These are phyloP conservation scores for Xanthoconium separans DNA, from an alignment of 1,284 basidiomycete genomes.

Conservation along the genomic window DNA sequence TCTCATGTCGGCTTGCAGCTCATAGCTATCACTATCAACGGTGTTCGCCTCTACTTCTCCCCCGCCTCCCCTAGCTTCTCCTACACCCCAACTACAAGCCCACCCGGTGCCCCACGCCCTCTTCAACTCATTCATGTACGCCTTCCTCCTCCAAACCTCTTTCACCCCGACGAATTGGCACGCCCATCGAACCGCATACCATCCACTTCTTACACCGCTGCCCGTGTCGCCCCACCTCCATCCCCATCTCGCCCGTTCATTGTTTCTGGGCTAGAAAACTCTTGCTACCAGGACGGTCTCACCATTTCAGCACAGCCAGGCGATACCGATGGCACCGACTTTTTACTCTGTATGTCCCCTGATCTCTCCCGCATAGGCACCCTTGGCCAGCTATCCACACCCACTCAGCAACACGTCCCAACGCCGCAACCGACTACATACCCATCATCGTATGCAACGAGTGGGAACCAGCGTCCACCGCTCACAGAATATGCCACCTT, in stretches of 20 bases:
- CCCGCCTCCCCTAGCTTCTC: constrained; percentile 44
- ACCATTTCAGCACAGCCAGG: constrained; percentile 67
- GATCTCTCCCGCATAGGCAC: constrained; percentile 70
- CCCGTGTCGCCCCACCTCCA: constrained; percentile 41
- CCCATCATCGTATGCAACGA: constrained; percentile 39
- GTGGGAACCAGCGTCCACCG: constrained; percentile 53
- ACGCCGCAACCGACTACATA: constrained; percentile 38
- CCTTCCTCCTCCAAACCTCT: constrained; percentile 71
- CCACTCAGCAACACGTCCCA: constrained; percentile 40
- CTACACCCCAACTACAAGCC: constrained; percentile 28
- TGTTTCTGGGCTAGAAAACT: constrained; percentile 52
- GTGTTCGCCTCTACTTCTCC: constrained; percentile 79
- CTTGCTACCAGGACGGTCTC: constrained; percentile 65
- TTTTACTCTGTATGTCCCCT: constrained; percentile 72
- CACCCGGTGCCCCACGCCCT: constrained; percentile 41
- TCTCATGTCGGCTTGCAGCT: constrained; percentile 70
- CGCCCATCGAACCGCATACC: constrained; percentile 45
- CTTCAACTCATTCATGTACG: constrained; percentile 76
- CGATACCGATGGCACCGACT: constrained; percentile 72
- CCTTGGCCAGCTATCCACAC: constrained; percentile 56
- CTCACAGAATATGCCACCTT: constrained; percentile 76
- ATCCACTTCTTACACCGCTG: constrained; percentile 42
- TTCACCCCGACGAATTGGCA: constrained; percentile 71
- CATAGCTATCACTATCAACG: constrained; percentile 77
- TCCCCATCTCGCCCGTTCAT: constrained; percentile 54